Evolutionary conservation across 306 rosid genomes (phyloP), one percentile per base, ranked within the genome.

Genomic region (Rubus parviflorus): DNA sequence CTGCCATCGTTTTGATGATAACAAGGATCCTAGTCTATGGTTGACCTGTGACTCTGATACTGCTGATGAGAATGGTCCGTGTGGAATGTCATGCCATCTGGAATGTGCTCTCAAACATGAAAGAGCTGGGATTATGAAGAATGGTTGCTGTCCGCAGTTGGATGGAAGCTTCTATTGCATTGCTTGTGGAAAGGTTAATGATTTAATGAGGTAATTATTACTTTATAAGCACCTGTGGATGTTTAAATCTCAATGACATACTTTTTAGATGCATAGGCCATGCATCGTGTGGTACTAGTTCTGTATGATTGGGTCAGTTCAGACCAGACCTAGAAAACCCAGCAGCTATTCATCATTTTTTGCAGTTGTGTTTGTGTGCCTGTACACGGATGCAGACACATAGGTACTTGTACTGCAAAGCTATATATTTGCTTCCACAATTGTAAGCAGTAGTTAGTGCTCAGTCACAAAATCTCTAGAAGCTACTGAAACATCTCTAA

Each of bases 11-110:
- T 94, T 81, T 58, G 98, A 94, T 72, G 94, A 94, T 84, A 94
- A 94, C 90, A 94, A 94, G 87, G 98, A 94, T 81, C 97, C 98
- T 22, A 94, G 96, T 88, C 79, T 92, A 71, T 94, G 98, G 98
- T 83, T 94, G 84, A 88, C 94, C 58, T 94, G 98, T 74, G 70
- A 85, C 57, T 68, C 91, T 53, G 90, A 90, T 71, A 46, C 80
- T 61, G 81, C 77, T 35, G 81, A 76, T 74, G 96, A 77, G 77
- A 69, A 84, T 12, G 90, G 79, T 46, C 78, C 90, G 15, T 94
- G 98, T 85, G 97, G 96, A 82, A 81, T 90, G 83, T 94, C 98
- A 14, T 92, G 96, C 83, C 98, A 94, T 90, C 82, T 94, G 81
- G 97, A 92, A 86, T 94, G 98, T 85, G 96, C 98, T 77, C 45